phyloP scores from a whole-genome alignment of 2,329 filamentous ascomycete genomes.

The Madurella mycetomatis region DNA sequence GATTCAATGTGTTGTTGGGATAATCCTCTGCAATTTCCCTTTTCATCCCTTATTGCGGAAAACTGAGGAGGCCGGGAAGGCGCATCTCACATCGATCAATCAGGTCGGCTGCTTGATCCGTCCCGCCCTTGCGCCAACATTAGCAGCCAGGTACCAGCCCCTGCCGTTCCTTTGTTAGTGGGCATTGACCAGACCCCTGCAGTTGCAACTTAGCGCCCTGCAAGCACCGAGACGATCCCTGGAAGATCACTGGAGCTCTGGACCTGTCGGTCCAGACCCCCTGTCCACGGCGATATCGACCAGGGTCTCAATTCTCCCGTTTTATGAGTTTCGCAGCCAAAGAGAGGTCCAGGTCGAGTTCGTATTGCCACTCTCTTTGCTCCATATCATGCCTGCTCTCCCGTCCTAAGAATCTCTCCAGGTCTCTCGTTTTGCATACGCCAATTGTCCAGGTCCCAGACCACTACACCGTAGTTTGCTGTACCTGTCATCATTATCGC shows the following conservation, averaged over 20 bases:
- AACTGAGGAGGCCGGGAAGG: conserved; percentile 3
- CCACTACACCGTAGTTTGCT: background rate
- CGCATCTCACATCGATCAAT: conserved; percentile 10
- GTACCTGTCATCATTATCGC: conserved; percentile 5
- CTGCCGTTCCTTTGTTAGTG: conserved; percentile 8
- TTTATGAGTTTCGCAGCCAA: conserved; percentile 24
- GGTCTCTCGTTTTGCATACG: conserved; percentile 9
- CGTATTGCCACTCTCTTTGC: conserved; percentile 15
- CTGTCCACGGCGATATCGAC: conserved; percentile 13
- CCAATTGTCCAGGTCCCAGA: background rate
- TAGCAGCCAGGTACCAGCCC: conserved; percentile 5
- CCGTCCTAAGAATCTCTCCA: background rate
- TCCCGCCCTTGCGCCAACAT: background rate
- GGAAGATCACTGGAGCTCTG: conserved; percentile 14
- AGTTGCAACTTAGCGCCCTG: conserved; percentile 18
- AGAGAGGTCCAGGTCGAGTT: conserved; percentile 6
- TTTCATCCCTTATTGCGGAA: conserved; percentile 3
- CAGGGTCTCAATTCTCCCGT: conserved; percentile 24
- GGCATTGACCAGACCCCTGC: conserved; percentile 16
- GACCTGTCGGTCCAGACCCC: conserved; percentile 9
- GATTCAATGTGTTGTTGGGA: background rate
- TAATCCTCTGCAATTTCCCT: background rate
- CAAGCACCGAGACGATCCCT: conserved; percentile 11
- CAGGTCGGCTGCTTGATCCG: conserved; percentile 11
- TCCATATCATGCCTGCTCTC: conserved; percentile 16